Percentiles rank a stretch among this genome's conserved stretches.
Evolutionary conservation across 768 basidiomycete species (phyloP).

Genomic region (Suillus weaverae): DNA sequence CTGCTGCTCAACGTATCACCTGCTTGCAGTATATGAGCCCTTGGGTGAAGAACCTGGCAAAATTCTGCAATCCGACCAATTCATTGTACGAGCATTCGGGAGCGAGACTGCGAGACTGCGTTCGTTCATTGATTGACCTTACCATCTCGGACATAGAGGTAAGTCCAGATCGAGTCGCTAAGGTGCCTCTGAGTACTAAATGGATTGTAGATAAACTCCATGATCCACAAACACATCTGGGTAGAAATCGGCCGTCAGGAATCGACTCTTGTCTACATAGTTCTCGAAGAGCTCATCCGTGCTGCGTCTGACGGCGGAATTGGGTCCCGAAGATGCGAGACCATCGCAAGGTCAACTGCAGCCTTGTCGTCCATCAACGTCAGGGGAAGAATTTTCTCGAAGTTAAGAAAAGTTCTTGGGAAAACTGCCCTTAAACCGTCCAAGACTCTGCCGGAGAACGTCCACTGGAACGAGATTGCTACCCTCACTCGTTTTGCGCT

Average conservation of each 20-base stretch:
- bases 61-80: conserved; percentile 68
- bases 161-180: conserved; percentile 10
- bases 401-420: conserved; percentile 76
- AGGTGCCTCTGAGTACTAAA: conserved; percentile 8
- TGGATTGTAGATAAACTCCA: conserved; percentile 54
- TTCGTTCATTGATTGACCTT: conserved; percentile 76
- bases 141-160: conserved; percentile 77
- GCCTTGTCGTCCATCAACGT: conserved; percentile 75
- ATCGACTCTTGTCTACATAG: conserved; percentile 61
- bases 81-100: conserved; percentile 71
- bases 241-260: conserved; percentile 71
- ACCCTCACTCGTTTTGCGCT: conserved; percentile 76
- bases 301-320: conserved; percentile 83
- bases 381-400: conserved; percentile 74
- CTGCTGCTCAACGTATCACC: conserved; percentile 56
- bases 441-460: conserved; percentile 64
- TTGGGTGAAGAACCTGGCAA: conserved; percentile 81
- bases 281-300: conserved; percentile 78
- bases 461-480: conserved; percentile 80
- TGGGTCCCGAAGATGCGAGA: conserved; percentile 73
- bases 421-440: conserved; percentile 69
- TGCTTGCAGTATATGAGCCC: conserved; percentile 84
- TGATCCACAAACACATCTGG: conserved; percentile 79
- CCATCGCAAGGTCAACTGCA: conserved; percentile 70
- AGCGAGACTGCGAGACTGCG: conserved; percentile 74